phyloP scores from a whole-genome alignment of 1,284 basidiomycete genomes.

The Austroboletus novae-zelandiae region DNA sequence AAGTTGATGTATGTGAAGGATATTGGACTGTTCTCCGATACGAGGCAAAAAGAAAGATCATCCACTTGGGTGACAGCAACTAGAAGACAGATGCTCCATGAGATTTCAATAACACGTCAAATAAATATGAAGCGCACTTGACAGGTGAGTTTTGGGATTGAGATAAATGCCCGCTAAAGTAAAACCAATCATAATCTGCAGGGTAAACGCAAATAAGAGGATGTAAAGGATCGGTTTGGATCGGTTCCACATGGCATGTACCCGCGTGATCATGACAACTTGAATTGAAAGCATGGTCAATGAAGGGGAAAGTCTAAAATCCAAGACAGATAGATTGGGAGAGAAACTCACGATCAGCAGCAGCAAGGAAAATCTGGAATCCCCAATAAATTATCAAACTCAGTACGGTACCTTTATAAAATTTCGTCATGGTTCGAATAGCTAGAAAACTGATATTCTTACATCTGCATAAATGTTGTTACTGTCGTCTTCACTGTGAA shows the following conservation, averaged over 20 bases:
- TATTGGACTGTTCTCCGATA: rapidly evolving
- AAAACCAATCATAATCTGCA: neutral
- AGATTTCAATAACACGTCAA: neutral
- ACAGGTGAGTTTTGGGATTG: neutral
- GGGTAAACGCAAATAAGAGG: neutral
- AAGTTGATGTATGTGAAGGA: neutral
- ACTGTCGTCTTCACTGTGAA: no score
- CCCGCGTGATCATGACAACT: slow-evolving; percentile 12
- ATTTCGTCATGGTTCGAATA: neutral
- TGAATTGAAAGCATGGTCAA: neutral
- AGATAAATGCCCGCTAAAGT: neutral
- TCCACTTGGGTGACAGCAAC: neutral
- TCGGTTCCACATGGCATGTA: no score
- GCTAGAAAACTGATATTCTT: neutral
- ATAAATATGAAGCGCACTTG: no score
- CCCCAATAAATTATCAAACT: slow-evolving; percentile 5
- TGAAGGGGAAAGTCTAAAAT: no score
- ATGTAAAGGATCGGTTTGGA: slow-evolving; percentile 2
- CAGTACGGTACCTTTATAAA: slow-evolving; percentile 5
- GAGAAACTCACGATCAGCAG: slow-evolving; percentile 13
- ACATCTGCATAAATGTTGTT: neutral
- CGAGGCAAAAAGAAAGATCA: neutral
- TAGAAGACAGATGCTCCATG: neutral
- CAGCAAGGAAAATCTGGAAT: slow-evolving; percentile 9
- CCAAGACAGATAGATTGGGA: neutral